Base-by-base conservation (phyloP, 2,329 filamentous ascomycete species). In the Whalleya microplaca region DNA sequence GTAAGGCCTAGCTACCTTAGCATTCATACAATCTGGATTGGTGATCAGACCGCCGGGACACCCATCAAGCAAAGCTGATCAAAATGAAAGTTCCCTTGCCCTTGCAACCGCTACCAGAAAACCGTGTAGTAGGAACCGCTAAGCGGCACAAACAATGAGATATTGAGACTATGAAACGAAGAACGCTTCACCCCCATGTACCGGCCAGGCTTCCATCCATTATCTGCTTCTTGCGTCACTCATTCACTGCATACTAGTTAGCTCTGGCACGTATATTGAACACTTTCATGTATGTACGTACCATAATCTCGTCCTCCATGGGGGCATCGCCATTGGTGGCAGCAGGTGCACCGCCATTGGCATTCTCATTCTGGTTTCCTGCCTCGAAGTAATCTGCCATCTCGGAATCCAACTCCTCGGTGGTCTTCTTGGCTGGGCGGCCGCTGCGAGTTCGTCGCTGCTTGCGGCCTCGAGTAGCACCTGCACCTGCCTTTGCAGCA, bases 401-500 rank as follows among this genome's bases (percentile, higher is more conserved):
- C 75, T 99, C 95, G 3, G 91, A 92, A 73, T 99, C 95, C 21
- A 99, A 86, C 78, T 99, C 93, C 73, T 96, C 94, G 1, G 89
- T 87, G 0, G 92, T 96, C 90, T 98, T 98, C 79, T 96, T 81
- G 69, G 87, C 78, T 65, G 89, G 82, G 68, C 89, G 85, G 63
- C 82, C 79, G 69, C 79, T 88, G 65, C 87, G 86, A 42, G 72
- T 74, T 61, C 82, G 79, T 57, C 77, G 76, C 72, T 81, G 76
- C 72, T 81, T 83, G 62, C 77, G 79, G 52, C 78, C 79, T 46
- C 72, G 77, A 51, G 69, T 74, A 76, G 80, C 63, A 43, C 69
- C 71, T 49, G 80, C 63, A 43, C 69, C 71, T 49, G 75, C 73
- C 66, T 79, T 81, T 45, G 78, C 75, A 45, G 76, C 76, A 45